These are phyloP conservation scores for Penicillium paradoxum DNA, from an alignment of 495 filamentous ascomycete species.

Conservation along the genomic window DNA sequence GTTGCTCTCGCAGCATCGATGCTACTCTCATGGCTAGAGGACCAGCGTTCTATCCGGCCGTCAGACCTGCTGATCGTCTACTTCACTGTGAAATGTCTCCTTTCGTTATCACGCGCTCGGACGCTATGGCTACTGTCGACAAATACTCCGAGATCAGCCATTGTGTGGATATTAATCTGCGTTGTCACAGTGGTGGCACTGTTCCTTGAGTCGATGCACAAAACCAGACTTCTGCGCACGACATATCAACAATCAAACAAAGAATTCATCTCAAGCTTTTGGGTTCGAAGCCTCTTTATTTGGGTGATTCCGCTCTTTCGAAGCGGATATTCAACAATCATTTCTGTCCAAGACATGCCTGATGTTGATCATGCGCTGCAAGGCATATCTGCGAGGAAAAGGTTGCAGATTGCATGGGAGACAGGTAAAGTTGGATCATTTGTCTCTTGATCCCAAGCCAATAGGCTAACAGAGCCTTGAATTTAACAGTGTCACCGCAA, in stretches of 20 bases:
- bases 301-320: slow-evolving; percentile 31
- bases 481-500: neutral
- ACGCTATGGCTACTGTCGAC: slow-evolving; percentile 22
- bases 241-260: slow-evolving; percentile 15
- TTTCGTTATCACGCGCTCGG: slow-evolving; percentile 26
- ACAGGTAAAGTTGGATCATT: neutral
- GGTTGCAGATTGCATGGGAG: slow-evolving; percentile 1
- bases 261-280: slow-evolving; percentile 26
- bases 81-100: slow-evolving; percentile 20
- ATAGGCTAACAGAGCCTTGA: neutral
- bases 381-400: neutral
- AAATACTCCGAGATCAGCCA: neutral
- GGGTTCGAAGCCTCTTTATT: slow-evolving; percentile 28
- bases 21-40: slow-evolving; percentile 26
- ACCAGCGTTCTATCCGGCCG: slow-evolving; percentile 30
- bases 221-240: slow-evolving; percentile 15
- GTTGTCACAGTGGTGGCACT: slow-evolving; percentile 12
- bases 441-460: neutral
- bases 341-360: slow-evolving; percentile 28
- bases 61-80: slow-evolving; percentile 32
- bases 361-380: slow-evolving; percentile 7
- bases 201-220: slow-evolving; percentile 25
- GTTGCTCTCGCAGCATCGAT: slow-evolving; percentile 10
- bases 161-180: slow-evolving; percentile 12
- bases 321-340: slow-evolving; percentile 20